Percentiles rank a stretch among this genome's conserved stretches.
phyloP scores from a whole-genome alignment of 1,139 yeast species.

The Magnusiomyces tetraspermus region DNA sequence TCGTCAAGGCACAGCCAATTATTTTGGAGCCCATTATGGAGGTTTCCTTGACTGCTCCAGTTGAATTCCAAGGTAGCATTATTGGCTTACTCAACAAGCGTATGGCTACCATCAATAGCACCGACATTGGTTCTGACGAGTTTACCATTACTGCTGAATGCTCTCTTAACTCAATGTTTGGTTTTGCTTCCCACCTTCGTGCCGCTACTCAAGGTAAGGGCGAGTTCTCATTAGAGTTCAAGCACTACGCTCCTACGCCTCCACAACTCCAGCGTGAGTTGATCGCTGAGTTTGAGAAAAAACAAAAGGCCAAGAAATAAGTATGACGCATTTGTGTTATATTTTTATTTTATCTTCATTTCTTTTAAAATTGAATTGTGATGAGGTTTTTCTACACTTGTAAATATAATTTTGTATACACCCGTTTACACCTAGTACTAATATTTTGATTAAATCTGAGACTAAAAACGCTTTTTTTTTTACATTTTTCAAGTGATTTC shows the following conservation, averaged over 20 bases:
- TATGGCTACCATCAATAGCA: conserved; percentile 86
- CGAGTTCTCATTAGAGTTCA: conserved; percentile 90
- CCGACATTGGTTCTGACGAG: conserved; percentile 91
- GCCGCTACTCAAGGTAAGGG: conserved; percentile 99
- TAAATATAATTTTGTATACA: background rate
- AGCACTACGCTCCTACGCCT: conserved; percentile 82
- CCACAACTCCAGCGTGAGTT: conserved; percentile 86
- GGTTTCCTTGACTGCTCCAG: conserved; percentile 87
- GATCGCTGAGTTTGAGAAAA: conserved; percentile 72
- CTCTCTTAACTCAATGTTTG: conserved; percentile 90
- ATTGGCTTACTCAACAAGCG: conserved; percentile 87
- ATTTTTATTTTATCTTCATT: background rate
- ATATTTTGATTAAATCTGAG: no score
- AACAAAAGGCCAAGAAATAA: conserved; percentile 28
- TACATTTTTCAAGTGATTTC: no score
- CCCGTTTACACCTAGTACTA: no score
- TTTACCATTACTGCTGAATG: conserved; percentile 91
- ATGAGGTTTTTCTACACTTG: background rate
- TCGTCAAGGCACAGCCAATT: conserved; percentile 73
- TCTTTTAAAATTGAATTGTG: background rate
- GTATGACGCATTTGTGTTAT: background rate
- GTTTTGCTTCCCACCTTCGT: conserved; percentile 89
- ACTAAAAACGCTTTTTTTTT: no score
- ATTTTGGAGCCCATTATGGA: conserved; percentile 94
- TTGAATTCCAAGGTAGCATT: conserved; percentile 90